Evolutionary conservation across 1,139 yeast genomes (phyloP), one percentile per base, ranked within the genome.

Genomic region (Taphrina wiesneri): DNA sequence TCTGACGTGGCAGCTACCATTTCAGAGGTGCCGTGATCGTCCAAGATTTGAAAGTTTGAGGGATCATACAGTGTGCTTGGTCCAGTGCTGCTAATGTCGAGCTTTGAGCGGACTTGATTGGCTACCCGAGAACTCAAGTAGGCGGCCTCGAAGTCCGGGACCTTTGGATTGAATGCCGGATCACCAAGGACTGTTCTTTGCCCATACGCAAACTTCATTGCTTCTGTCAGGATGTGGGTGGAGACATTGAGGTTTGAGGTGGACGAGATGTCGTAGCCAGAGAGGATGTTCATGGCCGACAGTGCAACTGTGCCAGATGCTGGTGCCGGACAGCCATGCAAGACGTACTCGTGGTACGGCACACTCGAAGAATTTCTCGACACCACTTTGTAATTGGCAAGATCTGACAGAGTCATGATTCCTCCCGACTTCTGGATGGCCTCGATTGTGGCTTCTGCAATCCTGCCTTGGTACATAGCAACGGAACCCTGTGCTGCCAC

Each of bases 101-200:
- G 84, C 54, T 79, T 77, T 0, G 71, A 67, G 1, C 81, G 74
- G 0, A 88, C 82, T 2, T 76, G 74, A 1, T 78, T 73, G 2
- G 87, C 82, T 92, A 95, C 91, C 36, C 81, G 80, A 3, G 73
- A 69, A 26, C 79, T 73, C 25, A 79, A 71, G 25, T 84, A 76
- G 41, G 77, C 74, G 28, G 76, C 73, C 13, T 73, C 70, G 0
- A 67, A 67, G 65, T 79, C 78, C 63, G 72, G 70, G 41, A 49
- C 62, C 6, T 54, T 63, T 25, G 49, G 26, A 11, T 45, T 28
- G 39, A 59, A 59, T 13, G 41, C 75, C 1, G 77, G 77, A 72
- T 90, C 97, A 0, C 98, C 98, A 26, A 92, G 81, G 71, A 89
- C 82, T 19, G 93, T 85, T 68, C 98, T 81, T 0, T 87, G 92